These are phyloP conservation scores for Zalaria obscura DNA, from an alignment of 2,329 filamentous ascomycete species.

Conservation along the genomic window DNA sequence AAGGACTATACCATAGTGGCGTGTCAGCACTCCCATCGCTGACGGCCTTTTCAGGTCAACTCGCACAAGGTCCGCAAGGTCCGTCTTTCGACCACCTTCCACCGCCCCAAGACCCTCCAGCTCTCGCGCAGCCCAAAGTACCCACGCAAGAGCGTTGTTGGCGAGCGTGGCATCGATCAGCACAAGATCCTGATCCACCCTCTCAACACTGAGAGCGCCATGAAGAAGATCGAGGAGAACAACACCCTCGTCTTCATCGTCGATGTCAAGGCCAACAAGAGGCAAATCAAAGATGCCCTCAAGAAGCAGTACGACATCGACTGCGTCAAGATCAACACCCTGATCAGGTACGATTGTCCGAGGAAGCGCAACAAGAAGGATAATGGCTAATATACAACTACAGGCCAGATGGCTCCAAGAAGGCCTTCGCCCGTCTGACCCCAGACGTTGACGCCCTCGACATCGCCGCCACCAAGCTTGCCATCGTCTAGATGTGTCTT, in stretches of 20 bases:
- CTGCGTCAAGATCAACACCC: slow-evolving; percentile 97
- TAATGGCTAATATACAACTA: neutral
- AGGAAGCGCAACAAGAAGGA: neutral
- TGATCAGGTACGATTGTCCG: slow-evolving; percentile 61
- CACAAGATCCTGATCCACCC: slow-evolving; percentile 97
- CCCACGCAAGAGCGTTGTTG: slow-evolving; percentile 87
- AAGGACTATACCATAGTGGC: slow-evolving; percentile 40
- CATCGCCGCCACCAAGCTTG: slow-evolving; percentile 97
- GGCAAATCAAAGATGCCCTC: slow-evolving; percentile 93
- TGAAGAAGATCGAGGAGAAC: slow-evolving; percentile 99
- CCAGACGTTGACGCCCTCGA: slow-evolving; percentile 96
- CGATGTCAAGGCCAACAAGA: slow-evolving; percentile 81
- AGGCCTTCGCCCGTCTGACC: slow-evolving; percentile 93
- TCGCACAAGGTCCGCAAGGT: slow-evolving; percentile 87
- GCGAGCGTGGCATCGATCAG: slow-evolving; percentile 84
- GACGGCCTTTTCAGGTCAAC: slow-evolving; percentile 45
- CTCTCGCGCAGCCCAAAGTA: slow-evolving; percentile 88
- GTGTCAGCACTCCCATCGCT: slow-evolving; percentile 37
- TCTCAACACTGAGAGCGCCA: slow-evolving; percentile 98
- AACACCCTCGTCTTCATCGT: slow-evolving; percentile 61
- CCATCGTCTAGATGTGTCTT: slow-evolving; percentile 62
- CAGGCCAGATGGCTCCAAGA: slow-evolving; percentile 94
- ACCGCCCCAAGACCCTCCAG: slow-evolving; percentile 90
- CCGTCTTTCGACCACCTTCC: slow-evolving; percentile 86
- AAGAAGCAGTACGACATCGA: slow-evolving; percentile 99